Base-by-base conservation (phyloP, 345 rosid genomes). In the Rubroshorea leprosula region DNA sequence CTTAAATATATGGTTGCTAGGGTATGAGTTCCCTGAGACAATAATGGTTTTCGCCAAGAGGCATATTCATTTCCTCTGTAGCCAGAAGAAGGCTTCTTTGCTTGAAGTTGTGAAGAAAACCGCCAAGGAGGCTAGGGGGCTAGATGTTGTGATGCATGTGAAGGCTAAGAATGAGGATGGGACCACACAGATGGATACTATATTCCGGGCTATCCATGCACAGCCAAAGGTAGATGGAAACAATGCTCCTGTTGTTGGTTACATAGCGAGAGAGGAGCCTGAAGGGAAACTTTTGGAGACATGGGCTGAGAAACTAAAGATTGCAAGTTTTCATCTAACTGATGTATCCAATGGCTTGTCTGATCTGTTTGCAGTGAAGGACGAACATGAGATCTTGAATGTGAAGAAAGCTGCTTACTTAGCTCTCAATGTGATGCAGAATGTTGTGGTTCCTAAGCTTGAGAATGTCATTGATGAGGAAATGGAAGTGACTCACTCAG, bases 11-110 rank as follows among this genome's bases (percentile, higher is more conserved):
- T 92, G 98, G 96, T 78, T 92, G 71, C 69, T 92, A 25, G 96
- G 96, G 23, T 89, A 84, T 44, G 98, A 89, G 80, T 92, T 92
- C 60, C 98, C 96, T 0, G 96, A 89, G 78, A 89, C 98, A 0
- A 77, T 92, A 21, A 92, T 92, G 89, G 90, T 92, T 54, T 92
- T 92, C 57, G 64, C 71, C 47, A 66, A 66, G 70, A 84, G 76
- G 73, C 87, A 89, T 74, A 77, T 90, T 39, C 97, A 85, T 66
- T 80, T 90, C 69, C 71, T 87, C 67, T 83, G 94, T 61, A 83
- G 89, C 70, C 85, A 73, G 72, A 87, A 74, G 76, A 90, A 90
- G 72, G 88, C 82, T 2, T 72, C 85, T 47, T 55, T 87, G 51
- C 96, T 92, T 71, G 83, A 77, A 56, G 85, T 74, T 72, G 80